Evolutionary conservation across 306 rosid species (phyloP).

Genomic region (Casuarina glauca): DNA sequence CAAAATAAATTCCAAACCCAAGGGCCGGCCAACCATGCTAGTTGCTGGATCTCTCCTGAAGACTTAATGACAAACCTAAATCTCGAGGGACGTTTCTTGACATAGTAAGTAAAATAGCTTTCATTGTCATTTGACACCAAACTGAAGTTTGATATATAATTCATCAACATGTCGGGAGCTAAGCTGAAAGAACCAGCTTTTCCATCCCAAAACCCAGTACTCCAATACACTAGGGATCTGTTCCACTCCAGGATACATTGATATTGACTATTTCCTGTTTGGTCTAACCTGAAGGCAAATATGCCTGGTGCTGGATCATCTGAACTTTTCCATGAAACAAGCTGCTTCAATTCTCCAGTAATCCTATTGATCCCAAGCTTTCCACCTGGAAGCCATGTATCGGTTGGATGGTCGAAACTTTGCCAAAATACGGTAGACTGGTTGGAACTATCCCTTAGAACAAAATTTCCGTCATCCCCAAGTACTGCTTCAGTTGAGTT

Average conservation of each 20-base stretch:
- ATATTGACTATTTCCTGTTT: conserved; percentile 35
- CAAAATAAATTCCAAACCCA: neutral
- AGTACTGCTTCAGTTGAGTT: neutral
- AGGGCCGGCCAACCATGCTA: too few species aligned
- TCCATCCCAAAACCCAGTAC: too few species aligned
- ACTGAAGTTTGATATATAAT: too few species aligned
- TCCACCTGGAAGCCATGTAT: conserved; percentile 49
- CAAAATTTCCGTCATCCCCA: neutral
- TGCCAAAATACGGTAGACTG: neutral
- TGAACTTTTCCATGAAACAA: conserved; percentile 39
- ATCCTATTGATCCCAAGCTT: conserved; percentile 28
- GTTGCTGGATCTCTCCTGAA: too few species aligned
- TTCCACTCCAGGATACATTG: too few species aligned
- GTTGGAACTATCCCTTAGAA: neutral
- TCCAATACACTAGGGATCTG: too few species aligned
- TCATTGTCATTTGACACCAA: too few species aligned
- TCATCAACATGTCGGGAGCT: too few species aligned
- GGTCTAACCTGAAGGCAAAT: conserved; percentile 47
- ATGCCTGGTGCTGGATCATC: conserved; percentile 42
- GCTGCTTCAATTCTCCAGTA: conserved; percentile 36
- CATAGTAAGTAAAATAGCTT: too few species aligned
- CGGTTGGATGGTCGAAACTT: neutral
- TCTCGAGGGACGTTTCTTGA: too few species aligned
- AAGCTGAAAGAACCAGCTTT: neutral
- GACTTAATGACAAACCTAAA: too few species aligned